phyloP scores from a whole-genome alignment of 345 rosid genomes.

The Stellera chamaejasme region DNA sequence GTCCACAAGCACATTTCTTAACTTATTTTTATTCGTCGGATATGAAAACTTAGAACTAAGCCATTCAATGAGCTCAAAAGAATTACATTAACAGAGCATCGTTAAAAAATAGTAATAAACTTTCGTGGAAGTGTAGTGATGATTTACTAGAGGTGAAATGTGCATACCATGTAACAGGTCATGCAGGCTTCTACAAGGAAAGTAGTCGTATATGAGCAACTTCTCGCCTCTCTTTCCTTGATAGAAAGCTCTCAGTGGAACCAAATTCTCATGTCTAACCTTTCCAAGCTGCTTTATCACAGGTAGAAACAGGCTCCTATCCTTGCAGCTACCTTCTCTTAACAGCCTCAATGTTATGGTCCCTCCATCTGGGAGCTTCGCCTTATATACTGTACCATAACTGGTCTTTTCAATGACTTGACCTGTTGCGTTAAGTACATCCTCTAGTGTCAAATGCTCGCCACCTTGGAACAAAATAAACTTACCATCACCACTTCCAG shows the following conservation, averaged over 20 bases:
- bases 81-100: no score
- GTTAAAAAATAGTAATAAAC: no score
- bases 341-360: slow-evolving; percentile 76
- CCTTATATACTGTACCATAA: slow-evolving; percentile 84
- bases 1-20: no score
- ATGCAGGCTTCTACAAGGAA: slow-evolving; percentile 61
- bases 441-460: slow-evolving; percentile 80
- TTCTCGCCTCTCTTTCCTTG: slow-evolving; percentile 91
- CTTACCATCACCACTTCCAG: slow-evolving; percentile 56
- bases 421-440: slow-evolving; percentile 86
- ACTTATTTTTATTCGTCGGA: no score
- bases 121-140: no score
- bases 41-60: no score
- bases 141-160: neutral
- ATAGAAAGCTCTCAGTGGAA: slow-evolving; percentile 85
- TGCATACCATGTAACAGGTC: slow-evolving; percentile 74
- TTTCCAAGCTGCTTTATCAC: slow-evolving; percentile 66
- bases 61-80: no score
- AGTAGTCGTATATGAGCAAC: slow-evolving; percentile 81
- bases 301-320: slow-evolving; percentile 52
- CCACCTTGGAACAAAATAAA: slow-evolving; percentile 82
- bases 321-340: slow-evolving; percentile 89
- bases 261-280: slow-evolving; percentile 69
- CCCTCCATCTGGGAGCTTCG: slow-evolving; percentile 79
- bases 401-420: slow-evolving; percentile 86